Evolutionary conservation across 495 filamentous ascomycete species (phyloP).

Genomic region (Cenococcum geophilum): DNA sequence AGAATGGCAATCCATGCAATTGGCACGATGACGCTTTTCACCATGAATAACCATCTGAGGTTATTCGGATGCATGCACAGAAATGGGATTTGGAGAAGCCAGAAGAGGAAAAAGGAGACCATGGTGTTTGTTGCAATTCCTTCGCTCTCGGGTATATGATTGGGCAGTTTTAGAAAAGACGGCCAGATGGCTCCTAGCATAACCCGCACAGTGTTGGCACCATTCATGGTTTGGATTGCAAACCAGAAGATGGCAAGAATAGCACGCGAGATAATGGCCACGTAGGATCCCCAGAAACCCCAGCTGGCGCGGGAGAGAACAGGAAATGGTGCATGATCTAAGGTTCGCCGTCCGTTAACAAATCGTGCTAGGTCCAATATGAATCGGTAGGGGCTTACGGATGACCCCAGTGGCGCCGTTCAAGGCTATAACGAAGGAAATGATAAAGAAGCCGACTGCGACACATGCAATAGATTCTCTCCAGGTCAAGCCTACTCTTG

Average conservation of each 20-base stretch:
- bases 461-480: constrained; percentile 56
- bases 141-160: constrained; percentile 43
- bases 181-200: constrained; percentile 65
- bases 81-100: constrained; percentile 49
- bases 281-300: constrained; percentile 64
- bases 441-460: constrained; percentile 55
- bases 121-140: constrained; percentile 62
- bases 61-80: constrained; percentile 53
- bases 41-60: constrained; percentile 53
- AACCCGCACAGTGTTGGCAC: constrained; percentile 56
- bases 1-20: constrained; percentile 50
- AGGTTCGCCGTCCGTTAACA: background rate
- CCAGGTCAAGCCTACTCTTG: constrained; percentile 54
- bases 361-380: background rate
- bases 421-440: constrained; percentile 56
- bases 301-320: constrained; percentile 60
- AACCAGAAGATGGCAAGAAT: constrained; percentile 70
- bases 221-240: constrained; percentile 62
- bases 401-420: constrained; percentile 51
- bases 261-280: constrained; percentile 60
- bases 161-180: constrained; percentile 32
- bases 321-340: constrained; percentile 60
- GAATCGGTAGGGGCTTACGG: constrained; percentile 5
- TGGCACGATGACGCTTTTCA: constrained; percentile 52
- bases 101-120: constrained; percentile 59